These are phyloP conservation scores for Sesbania bispinosa DNA, from an alignment of 306 rosid genomes.

Conservation along the genomic window DNA sequence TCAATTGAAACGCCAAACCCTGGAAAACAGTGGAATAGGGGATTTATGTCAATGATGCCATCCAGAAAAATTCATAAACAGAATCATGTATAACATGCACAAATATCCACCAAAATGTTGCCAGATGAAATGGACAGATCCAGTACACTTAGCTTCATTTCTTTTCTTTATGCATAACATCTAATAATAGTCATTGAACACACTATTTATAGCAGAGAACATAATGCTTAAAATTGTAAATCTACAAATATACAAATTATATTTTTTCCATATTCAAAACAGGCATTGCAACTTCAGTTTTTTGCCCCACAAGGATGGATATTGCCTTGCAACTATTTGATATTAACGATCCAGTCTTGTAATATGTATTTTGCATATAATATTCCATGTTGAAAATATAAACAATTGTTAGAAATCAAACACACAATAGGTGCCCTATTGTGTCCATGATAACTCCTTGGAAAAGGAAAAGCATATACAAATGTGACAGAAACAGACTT, in stretches of 20 bases:
- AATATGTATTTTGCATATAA: conserved; percentile 78
- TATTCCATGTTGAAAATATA: conserved; percentile 77
- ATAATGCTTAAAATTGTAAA: neutral
- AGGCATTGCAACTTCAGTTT: conserved; percentile 67
- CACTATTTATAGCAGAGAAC: neutral
- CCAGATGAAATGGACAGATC: neutral
- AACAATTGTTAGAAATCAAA: conserved; percentile 4
- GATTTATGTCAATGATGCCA: neutral
- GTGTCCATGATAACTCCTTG: too few relatives aligned
- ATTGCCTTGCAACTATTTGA: conserved; percentile 90
- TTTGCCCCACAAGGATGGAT: conserved; percentile 88
- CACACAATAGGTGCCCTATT: neutral
- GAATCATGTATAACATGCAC: neutral
- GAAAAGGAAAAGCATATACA: too few relatives aligned
- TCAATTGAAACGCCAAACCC: conserved; percentile 89
- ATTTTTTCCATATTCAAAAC: conserved; percentile 82
- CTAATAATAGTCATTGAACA: neutral
- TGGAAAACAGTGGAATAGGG: conserved; percentile 31
- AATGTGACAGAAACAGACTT: conserved; percentile 19
- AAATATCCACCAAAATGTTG: neutral
- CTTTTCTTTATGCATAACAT: conserved; percentile 7
- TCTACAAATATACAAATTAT: conserved; percentile 56
- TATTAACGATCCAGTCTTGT: conserved; percentile 85
- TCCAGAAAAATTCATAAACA: neutral
- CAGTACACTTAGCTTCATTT: neutral